phyloP scores from a whole-genome alignment of 352 stramenopile genomes.

The Plasmopara halstedii region DNA sequence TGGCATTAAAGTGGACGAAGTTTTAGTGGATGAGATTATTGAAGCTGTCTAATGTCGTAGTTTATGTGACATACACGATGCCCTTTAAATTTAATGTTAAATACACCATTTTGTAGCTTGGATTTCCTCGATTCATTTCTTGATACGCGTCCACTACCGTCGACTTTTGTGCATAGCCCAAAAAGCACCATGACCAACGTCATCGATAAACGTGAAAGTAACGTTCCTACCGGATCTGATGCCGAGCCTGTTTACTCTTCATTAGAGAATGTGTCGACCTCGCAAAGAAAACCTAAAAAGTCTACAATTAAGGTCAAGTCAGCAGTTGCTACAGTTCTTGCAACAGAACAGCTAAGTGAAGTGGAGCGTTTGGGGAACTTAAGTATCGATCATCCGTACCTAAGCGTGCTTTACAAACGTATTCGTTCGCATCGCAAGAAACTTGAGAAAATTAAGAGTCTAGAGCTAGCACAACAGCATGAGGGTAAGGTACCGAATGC shows the following conservation, averaged over 20 bases:
- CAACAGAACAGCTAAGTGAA: slow-evolving; percentile 17
- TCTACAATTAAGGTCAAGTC: slow-evolving; percentile 18
- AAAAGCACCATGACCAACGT: slow-evolving; percentile 16
- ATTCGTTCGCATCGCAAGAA: slow-evolving; percentile 81
- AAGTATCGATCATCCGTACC: slow-evolving; percentile 64
- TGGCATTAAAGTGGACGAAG: slow-evolving; percentile 40
- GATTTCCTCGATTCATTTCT: slow-evolving; percentile 17
- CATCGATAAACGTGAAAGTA: slow-evolving; percentile 6
- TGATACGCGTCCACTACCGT: slow-evolving; percentile 3
- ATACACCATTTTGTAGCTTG: slow-evolving; percentile 3
- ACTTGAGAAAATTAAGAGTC: slow-evolving; percentile 72
- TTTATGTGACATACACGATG: slow-evolving; percentile 12
- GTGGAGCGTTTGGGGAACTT: slow-evolving; percentile 31
- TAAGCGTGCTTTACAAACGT: slow-evolving; percentile 78
- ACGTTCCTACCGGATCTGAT: neutral
- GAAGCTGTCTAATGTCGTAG: slow-evolving; percentile 39
- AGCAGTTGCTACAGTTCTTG: slow-evolving; percentile 7
- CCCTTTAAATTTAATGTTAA: slow-evolving; percentile 2
- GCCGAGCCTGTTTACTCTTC: slow-evolving; percentile 1
- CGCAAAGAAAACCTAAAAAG: slow-evolving; percentile 17
- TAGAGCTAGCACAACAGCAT: slow-evolving; percentile 36
- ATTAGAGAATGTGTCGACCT: slow-evolving; percentile 2
- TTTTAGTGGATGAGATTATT: slow-evolving; percentile 53
- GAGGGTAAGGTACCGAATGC: slow-evolving; percentile 66
- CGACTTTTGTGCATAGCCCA: slow-evolving; percentile 6